phyloP scores from a whole-genome alignment of 2,329 filamentous ascomycete genomes.

The Dothidotthia symphoricarpi region DNA sequence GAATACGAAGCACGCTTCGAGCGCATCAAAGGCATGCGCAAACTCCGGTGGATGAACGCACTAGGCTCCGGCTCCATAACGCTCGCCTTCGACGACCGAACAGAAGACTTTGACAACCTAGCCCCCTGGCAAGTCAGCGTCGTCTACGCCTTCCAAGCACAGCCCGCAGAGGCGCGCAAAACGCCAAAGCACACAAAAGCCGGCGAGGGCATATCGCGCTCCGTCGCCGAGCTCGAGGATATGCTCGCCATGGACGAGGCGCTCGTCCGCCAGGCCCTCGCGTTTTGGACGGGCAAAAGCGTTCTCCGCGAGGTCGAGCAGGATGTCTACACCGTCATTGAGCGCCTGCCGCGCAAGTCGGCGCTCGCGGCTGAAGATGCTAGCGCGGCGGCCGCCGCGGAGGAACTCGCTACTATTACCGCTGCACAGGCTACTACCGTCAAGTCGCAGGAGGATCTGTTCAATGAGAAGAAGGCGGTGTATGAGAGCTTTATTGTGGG shows the following conservation, averaged over 20 bases:
- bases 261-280: conserved; percentile 65
- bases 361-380: conserved; percentile 25
- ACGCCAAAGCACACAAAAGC: conserved; percentile 15
- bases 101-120: conserved; percentile 68
- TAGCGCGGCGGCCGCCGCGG: conserved; percentile 37
- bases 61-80: conserved; percentile 78
- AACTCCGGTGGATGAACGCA: conserved; percentile 83
- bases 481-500: conserved; percentile 92
- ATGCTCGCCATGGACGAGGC: conserved; percentile 69
- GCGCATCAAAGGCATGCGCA: conserved; percentile 75
- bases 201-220: conserved; percentile 39
- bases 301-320: conserved; percentile 56
- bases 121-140: conserved; percentile 87
- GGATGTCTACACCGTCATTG: conserved; percentile 66
- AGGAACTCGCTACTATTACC: conserved; percentile 36
- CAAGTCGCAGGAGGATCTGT: conserved; percentile 55
- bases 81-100: conserved; percentile 78
- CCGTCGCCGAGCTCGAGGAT: conserved; percentile 48
- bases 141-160: conserved; percentile 73
- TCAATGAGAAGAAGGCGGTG: conserved; percentile 67
- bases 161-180: conserved; percentile 36
- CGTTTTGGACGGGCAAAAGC: conserved; percentile 68
- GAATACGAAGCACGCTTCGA: conserved; percentile 76
- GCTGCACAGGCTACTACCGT: conserved; percentile 50
- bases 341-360: conserved; percentile 44